Evolutionary conservation across 768 basidiomycete species (phyloP).

Genomic region (Boletus edulis): DNA sequence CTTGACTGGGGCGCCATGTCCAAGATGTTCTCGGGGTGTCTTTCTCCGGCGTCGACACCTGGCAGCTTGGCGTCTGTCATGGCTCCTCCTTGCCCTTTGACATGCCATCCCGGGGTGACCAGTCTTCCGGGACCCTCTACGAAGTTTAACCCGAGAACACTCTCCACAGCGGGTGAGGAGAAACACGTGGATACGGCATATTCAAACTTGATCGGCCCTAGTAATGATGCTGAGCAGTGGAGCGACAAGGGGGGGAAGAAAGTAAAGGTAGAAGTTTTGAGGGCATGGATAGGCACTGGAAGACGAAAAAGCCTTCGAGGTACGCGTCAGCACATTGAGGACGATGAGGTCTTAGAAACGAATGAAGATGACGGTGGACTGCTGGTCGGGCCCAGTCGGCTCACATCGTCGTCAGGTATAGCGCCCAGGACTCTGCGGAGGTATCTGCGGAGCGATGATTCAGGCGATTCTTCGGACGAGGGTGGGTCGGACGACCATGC

Average conservation of each 20-base stretch:
- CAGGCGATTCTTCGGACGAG: conserved; percentile 42
- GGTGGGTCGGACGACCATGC: conserved; percentile 49
- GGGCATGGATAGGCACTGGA: conserved; percentile 39
- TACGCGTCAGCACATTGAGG: conserved; percentile 23
- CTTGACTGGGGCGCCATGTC: conserved; percentile 77
- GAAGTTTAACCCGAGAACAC: neutral
- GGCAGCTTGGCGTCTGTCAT: conserved; percentile 15
- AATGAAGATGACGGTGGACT: neutral
- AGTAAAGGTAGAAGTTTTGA: conserved; percentile 44
- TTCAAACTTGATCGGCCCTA: conserved; percentile 64
- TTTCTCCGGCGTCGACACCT: conserved; percentile 29
- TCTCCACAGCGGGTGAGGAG: conserved; percentile 7
- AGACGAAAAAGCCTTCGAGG: conserved; percentile 36
- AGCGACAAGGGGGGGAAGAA: conserved; percentile 45
- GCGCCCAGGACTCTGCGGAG: neutral
- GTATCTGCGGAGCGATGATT: conserved; percentile 34
- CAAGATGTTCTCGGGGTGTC: conserved; percentile 59
- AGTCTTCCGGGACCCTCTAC: conserved; percentile 24
- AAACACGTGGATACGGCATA: conserved; percentile 49
- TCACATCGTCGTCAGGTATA: neutral
- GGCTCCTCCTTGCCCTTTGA: conserved; percentile 24
- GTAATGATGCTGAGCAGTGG: conserved; percentile 54
- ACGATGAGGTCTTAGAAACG: neutral
- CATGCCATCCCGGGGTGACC: conserved; percentile 4
- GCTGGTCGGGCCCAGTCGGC: neutral